Conservation (phyloP, 1,284 basidiomycete species). For the Inonotus obliquus region DNA sequence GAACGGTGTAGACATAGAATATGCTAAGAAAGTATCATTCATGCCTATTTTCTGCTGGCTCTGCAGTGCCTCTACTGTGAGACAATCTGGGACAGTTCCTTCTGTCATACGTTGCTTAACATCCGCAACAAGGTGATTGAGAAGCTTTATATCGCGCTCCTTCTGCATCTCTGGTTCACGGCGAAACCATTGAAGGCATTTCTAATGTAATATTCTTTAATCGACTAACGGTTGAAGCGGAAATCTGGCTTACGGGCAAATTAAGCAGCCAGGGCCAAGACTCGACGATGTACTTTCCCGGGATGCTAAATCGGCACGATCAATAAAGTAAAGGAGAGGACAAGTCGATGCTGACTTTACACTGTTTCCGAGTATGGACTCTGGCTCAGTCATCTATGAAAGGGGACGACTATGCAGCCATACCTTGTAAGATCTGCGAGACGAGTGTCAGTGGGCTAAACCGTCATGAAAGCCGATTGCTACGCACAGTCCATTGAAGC, state of each 20-base stretch:
- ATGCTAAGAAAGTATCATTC: conserved; percentile 42
- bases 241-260: conserved; percentile 32
- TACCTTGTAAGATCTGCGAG: conserved; percentile 35
- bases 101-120: conserved; percentile 40
- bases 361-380: conserved; percentile 20
- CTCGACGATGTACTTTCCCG: conserved; percentile 50
- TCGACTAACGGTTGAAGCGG: neutral
- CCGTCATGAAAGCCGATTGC: neutral
- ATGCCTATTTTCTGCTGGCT: conserved; percentile 38
- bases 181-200: conserved; percentile 41
- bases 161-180: conserved; percentile 36
- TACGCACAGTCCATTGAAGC: conserved; percentile 40
- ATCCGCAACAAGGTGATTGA: conserved; percentile 40
- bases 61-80: conserved; percentile 38
- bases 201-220: conserved; percentile 19
- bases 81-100: conserved; percentile 39
- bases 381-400: neutral
- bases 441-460: neutral
- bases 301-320: conserved; percentile 33
- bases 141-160: conserved; percentile 38
- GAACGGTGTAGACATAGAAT: conserved; percentile 42
- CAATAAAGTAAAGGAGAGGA: neutral
- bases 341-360: conserved; percentile 29
- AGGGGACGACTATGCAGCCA: conserved; percentile 1
- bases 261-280: conserved; percentile 45